phyloP scores from a whole-genome alignment of 2,329 filamentous ascomycete species.

The Calonectria multiphialidica region DNA sequence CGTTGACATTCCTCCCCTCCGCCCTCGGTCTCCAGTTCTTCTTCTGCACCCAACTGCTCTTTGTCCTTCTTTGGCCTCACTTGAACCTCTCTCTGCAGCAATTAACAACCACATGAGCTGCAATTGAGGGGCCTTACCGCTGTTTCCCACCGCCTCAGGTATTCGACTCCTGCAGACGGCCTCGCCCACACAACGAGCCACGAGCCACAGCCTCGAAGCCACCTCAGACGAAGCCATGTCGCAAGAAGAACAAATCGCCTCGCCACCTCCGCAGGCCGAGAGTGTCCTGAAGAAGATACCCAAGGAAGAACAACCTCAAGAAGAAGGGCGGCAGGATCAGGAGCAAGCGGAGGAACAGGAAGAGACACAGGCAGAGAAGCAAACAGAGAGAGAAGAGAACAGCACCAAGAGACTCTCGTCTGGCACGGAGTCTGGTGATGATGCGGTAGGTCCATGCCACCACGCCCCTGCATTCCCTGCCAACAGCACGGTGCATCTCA shows the following conservation, averaged over 20 bases:
- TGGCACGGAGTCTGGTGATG: constrained; percentile 45
- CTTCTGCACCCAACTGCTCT: constrained; percentile 25
- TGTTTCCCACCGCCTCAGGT: constrained; percentile 24
- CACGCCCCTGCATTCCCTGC: constrained; percentile 25
- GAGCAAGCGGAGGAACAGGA: constrained; percentile 35
- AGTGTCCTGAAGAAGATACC: constrained; percentile 19
- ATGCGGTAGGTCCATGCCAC: constrained; percentile 42
- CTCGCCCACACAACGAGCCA: constrained; percentile 13
- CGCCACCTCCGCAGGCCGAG: constrained; percentile 34
- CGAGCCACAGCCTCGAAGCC: constrained; percentile 14
- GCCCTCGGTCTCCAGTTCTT: constrained; percentile 35
- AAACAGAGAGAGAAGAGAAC: constrained; percentile 34
- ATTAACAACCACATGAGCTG: constrained; percentile 31
- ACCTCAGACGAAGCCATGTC: constrained; percentile 46
- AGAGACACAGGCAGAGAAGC: constrained; percentile 19
- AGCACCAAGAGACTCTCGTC: constrained; percentile 44
- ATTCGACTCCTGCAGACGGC: constrained; percentile 26
- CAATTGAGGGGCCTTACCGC: constrained; percentile 39
- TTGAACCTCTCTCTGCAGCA: constrained; percentile 21
- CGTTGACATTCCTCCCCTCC: constrained; percentile 40
- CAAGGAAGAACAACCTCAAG: constrained; percentile 18
- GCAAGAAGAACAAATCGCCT: constrained; percentile 47
- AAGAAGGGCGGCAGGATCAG: constrained; percentile 16
- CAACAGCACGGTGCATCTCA: constrained; percentile 33
- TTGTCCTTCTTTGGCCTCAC: constrained; percentile 25